phyloP scores from a whole-genome alignment of 2,329 filamentous ascomycete genomes.

The Pseudocercospora crystallina region DNA sequence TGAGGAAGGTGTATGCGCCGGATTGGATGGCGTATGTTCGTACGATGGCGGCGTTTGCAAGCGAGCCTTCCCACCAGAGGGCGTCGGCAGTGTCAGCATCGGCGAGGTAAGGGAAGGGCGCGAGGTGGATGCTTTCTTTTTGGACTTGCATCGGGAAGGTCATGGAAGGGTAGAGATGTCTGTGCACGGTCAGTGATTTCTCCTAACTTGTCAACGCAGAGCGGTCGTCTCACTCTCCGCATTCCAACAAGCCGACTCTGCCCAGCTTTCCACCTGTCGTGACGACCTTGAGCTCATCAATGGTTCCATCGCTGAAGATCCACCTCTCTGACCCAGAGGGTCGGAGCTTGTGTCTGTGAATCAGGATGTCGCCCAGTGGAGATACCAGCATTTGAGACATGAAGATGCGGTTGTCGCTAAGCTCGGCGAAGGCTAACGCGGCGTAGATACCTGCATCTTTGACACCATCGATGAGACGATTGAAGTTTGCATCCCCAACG shows the following conservation, averaged over 20 bases:
- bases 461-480: not conserved
- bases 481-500: not conserved
- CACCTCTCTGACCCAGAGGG: not conserved
- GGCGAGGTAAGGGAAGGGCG: not conserved
- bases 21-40: not conserved
- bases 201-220: no score
- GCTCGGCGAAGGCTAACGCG: not conserved
- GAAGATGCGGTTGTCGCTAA: not conserved
- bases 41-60: not conserved
- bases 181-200: not conserved
- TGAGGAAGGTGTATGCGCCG: not conserved
- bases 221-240: no score
- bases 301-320: conserved; percentile 1
- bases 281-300: not conserved
- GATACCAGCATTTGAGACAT: conserved; percentile 3
- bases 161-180: conserved; percentile 2
- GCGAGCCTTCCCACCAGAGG: not conserved
- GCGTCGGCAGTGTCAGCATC: not conserved
- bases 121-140: not conserved
- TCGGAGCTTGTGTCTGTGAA: not conserved
- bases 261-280: not conserved
- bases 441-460: not conserved
- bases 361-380: not conserved
- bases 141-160: conserved; percentile 1
- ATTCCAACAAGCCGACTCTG: not conserved